Percentiles rank a stretch among this genome's conserved stretches.
Evolutionary conservation across 1,284 basidiomycete species (phyloP).

Genomic region (Sanghuangporus weigelae): DNA sequence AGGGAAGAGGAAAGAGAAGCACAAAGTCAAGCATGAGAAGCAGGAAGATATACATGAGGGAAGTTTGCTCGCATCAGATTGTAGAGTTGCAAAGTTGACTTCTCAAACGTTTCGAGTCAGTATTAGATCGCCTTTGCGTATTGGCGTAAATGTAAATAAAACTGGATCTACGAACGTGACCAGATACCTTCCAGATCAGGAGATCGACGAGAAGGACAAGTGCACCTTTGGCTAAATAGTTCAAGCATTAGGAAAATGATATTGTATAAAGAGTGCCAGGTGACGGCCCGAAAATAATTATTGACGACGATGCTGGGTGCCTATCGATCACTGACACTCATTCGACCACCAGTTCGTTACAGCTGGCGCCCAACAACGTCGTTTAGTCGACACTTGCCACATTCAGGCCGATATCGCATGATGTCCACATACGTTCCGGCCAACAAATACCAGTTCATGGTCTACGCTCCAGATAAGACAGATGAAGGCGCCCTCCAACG

Average conservation of each 20-base stretch:
- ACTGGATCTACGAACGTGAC: neutral
- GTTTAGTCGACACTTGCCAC: neutral
- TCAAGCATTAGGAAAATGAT: neutral
- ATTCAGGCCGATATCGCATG: neutral
- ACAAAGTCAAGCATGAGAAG: no score
- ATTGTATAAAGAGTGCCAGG: neutral
- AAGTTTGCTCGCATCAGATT: no score
- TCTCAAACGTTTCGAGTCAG: neutral
- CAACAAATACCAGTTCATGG: slow-evolving; percentile 26
- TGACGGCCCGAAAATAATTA: no score
- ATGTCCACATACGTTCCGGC: slow-evolving; percentile 7
- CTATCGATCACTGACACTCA: no score
- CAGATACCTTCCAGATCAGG: neutral
- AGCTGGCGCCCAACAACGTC: neutral
- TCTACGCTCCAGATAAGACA: slow-evolving; percentile 36
- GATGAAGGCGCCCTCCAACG: slow-evolving; percentile 31
- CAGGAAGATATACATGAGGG: no score
- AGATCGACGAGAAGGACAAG: neutral
- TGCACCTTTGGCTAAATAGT: neutral
- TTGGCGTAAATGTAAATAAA: neutral
- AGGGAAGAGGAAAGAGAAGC: no score
- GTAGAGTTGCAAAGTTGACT: no score
- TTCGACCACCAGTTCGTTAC: no score
- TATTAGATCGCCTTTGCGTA: neutral
- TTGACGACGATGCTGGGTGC: no score